Base-by-base conservation (phyloP, 1,284 basidiomycete species). In the Trametes pubescens region DNA sequence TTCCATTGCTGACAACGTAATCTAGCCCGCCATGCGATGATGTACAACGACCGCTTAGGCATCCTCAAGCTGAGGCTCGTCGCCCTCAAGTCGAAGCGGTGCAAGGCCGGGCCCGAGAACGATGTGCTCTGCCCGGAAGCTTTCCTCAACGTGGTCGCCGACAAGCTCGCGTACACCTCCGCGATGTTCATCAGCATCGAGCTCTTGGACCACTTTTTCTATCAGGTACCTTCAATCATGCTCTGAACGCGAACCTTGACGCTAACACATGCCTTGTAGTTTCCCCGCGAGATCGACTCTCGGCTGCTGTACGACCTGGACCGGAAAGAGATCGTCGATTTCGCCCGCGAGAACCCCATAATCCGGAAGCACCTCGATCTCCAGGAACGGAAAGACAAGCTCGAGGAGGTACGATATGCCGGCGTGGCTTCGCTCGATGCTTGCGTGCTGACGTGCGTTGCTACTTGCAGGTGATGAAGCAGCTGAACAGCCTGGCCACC, bases 151-250 rank as follows among this genome's bases (percentile, higher is more conserved):
- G 95, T 98, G 34, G 95, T 99, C 11, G 95, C 97, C 2, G 95
- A 99, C 77, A 99, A 99, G 79, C 84, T 99, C 38, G 95, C 97
- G 0, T 93, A 96, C 75, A 99, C 96, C 0, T 93, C 95, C 0
- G 90, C 96, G 2, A 96, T 99, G 93, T 99, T 99, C 79, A 97
- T 99, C 84, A 98, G 94, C 79, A 96, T 98, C 64, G 97, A 99
- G 77, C 83, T 99, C 10, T 86, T 99, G 1, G 94, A 96, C 73
- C 96, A 99, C 74, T 99, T 99, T 85, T 99, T 99, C 82, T 98
- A 99, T 75, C 94, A 96, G 82, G 93, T 93, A 54, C 16, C 55
- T 24, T 16, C 24, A 24, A 47, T 57, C 16, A 14, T 7, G 16
- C n/a, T 13, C 21, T 32, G 8, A 14, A 14, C 59, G 11, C 9